phyloP scores from a whole-genome alignment of 1,284 basidiomycete species.

The Polyporus tsugae region DNA sequence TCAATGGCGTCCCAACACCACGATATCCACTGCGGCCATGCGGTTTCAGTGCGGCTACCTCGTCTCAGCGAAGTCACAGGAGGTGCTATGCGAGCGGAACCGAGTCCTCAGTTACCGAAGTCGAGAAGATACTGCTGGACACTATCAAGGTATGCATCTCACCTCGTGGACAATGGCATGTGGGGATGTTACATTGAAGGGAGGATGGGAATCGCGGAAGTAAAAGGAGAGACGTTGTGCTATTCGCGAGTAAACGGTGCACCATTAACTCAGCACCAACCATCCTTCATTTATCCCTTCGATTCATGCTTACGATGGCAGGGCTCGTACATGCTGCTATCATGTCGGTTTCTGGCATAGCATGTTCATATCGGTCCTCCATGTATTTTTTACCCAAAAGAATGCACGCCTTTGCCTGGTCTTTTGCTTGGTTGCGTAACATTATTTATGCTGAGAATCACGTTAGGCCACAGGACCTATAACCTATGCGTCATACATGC shows the following conservation, averaged over 20 bases:
- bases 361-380: neutral
- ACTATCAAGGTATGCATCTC: slow-evolving; percentile 64
- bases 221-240: neutral
- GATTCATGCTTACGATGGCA: neutral
- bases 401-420: neutral
- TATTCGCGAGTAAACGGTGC: neutral
- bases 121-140: slow-evolving; percentile 74
- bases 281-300: neutral
- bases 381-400: neutral
- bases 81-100: slow-evolving; percentile 20
- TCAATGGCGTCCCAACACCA: neutral
- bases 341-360: neutral
- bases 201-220: neutral
- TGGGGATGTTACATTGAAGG: neutral
- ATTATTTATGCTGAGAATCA: neutral
- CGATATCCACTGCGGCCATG: neutral
- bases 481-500: slow-evolving; percentile 88
- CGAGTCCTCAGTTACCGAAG: slow-evolving; percentile 19
- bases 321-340: neutral
- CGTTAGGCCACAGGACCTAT: slow-evolving; percentile 86
- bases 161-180: neutral
- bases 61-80: neutral
- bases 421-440: neutral
- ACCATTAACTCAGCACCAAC: neutral
- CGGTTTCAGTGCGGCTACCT: neutral